Evolutionary conservation across 208 protist species (phyloP), one percentile per base, ranked within the genome.

Genomic region (Leishmania lainsoni): DNA sequence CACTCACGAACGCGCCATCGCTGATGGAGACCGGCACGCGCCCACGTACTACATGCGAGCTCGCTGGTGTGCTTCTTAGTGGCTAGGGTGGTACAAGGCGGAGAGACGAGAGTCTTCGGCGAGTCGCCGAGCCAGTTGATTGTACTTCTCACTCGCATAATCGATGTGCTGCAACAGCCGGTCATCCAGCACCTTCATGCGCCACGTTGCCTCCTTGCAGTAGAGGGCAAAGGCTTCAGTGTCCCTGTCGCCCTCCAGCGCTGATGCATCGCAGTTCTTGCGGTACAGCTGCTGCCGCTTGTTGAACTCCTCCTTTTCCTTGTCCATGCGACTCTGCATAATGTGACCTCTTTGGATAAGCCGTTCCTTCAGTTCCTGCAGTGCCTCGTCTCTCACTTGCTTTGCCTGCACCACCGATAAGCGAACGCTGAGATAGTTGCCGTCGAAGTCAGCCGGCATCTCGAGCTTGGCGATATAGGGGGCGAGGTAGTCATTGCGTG

Each of bases 271-370:
- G 3, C 81, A 79, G 77, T 83, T 96, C 83, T 91, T 94, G 74
- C 95, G 92, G 82, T 95, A 98, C 45, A 85, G 75, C 58, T 86
- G 76, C 79, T 98, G 94, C 17, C 92, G 86, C 42, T 83, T 77
- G 76, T 86, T 90, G 81, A 97, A 95, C 58, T 96, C 91, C 56
- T 94, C 93, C 84, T 97, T 98, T 78, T 98, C 95, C 4, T 84
- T 85, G 78, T 98, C 94, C 89, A 97, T 96, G 20, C 95, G 90
- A 59, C 72, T 89, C 80, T 97, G 94, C 92, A 98, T 98, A 81
- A 98, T 98, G 83, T 93, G 92, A 8, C 93, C 95, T 54, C 95
- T 91, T 73, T 97, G 93, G 32, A 98, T 97, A 61, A 98, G 93
- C 10, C 94, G 89, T 59, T 98, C 94, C 83, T 98, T 98, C 48